These are phyloP conservation scores for Cladophialophora exuberans DNA, from an alignment of 2,329 filamentous ascomycete genomes.

Conservation along the genomic window DNA sequence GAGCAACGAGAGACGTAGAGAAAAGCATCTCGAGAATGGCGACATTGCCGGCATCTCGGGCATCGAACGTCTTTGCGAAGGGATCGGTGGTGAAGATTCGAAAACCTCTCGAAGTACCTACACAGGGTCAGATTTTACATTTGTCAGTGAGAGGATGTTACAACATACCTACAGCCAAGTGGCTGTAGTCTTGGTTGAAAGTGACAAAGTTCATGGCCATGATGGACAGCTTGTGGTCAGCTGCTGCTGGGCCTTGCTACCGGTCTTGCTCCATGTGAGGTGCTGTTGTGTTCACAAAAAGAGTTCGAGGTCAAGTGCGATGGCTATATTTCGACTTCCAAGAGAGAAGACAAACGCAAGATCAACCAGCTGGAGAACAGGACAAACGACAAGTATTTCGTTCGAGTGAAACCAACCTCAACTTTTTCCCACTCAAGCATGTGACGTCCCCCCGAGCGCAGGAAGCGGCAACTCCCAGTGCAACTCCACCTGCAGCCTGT, in stretches of 20 bases:
- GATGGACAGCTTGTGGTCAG: constrained; percentile 35
- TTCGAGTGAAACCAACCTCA: too few relatives aligned
- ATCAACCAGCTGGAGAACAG: too few relatives aligned
- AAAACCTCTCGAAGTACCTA: constrained; percentile 90
- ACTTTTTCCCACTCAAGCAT: too few relatives aligned
- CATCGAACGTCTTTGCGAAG: constrained; percentile 92
- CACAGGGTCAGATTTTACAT: constrained; percentile 27
- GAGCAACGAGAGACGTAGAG: constrained; percentile 91
- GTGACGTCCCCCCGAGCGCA: too few relatives aligned
- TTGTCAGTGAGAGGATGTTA: constrained; percentile 1
- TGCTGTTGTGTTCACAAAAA: too few relatives aligned
- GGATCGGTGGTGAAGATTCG: constrained; percentile 96
- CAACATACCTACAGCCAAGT: constrained; percentile 83
- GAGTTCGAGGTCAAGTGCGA: too few relatives aligned
- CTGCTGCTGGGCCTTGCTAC: constrained; percentile 16
- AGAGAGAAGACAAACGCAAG: too few relatives aligned
- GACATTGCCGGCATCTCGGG: constrained; percentile 84
- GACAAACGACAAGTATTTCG: too few relatives aligned
- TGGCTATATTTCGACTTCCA: too few relatives aligned
- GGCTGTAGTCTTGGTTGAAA: constrained; percentile 98
- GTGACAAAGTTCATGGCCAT: constrained; percentile 97
- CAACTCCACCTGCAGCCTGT: too few relatives aligned
- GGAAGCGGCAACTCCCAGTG: too few relatives aligned
- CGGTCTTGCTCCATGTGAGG: constrained; percentile 19
- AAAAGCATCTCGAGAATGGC: constrained; percentile 98